Base-by-base conservation (phyloP, 2,329 filamentous ascomycete species). In the Colletotrichum eleusines region DNA sequence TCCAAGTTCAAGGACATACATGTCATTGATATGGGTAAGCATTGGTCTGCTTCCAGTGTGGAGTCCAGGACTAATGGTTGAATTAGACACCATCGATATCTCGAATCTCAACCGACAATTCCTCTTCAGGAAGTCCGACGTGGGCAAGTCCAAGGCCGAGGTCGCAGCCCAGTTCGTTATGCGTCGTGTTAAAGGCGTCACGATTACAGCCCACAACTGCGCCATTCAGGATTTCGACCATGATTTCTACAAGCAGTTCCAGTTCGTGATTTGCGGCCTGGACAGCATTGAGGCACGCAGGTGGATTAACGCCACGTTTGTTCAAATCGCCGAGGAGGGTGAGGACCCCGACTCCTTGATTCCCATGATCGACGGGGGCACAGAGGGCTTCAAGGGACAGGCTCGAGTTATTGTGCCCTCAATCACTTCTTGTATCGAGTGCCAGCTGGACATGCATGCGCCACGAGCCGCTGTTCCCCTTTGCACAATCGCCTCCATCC, bases 91-190 rank as follows among this genome's bases (percentile, higher is more conserved):
- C 1, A 99, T 99, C 80, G 96, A 99, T 78, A 95, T 99, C 72
- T 98, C 95, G 61, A 99, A 99, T 80, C 88, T 99, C 28, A 99
- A 99, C 82, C 92, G 96, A 51, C 96, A 99, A 77, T 99, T 99
- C 78, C 89, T 99, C 70, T 99, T 99, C 82, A 93, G 96, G 28
- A 89, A 95, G 76, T 86, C 90, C 71, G 96, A 99, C 80, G 95
- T 99, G 35, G 96, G 97, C 46, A 95, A 94, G 77, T 93, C 88
- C 75, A 99, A 99, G 83, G 96, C 97, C 60, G 94, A 96, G 78
- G 93, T 97, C 53, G 96, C 96, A 4, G 96, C 96, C 11, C 88
- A 88, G 14, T 98, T 98, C 76, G 95, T 99, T 51, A 92, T 97
- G 86, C 91, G 89, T 76, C 89, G 97, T 67, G 94, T 98, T 44